Base-by-base conservation (phyloP, 2,329 filamentous ascomycete species). In the Penicillium sp. region DNA sequence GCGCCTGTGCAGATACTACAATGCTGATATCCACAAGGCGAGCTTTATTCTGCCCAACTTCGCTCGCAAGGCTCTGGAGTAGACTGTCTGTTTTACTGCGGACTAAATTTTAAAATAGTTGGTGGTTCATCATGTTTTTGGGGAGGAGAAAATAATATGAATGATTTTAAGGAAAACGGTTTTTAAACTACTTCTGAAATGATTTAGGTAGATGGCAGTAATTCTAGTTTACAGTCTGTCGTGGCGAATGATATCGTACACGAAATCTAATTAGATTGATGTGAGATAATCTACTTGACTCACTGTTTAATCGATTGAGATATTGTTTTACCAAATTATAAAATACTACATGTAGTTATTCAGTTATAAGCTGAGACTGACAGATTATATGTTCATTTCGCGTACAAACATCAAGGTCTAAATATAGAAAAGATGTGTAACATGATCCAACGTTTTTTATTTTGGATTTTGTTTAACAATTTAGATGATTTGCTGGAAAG, bases 401-500 rank as follows among this genome's bases (percentile, higher is more conserved):
- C 47, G 40, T 56, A 49, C 54, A 51, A 47, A 51, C 47, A 56
- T 52, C 54, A 56, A 48, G 50, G 40, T 46, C 40, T 46, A 47
- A 46, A 55, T 54, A 50, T 50, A 48, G 26, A 48, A 28, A 48
- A 48, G 30, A 28, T 11, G 30, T 8, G 26, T 48, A 30, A 48
- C 30, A 48, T 48, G n/a, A 18, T 21, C 24, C 21, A 30, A 48
- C 8, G 18, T 38, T 20, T 20, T 12, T 35, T 16, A 3, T 20
- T 46, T 55, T 55, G 18, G 18, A 43, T 5, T 24, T 18, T 33
- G 3, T 24, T 33, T 11, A 55, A 42, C 26, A 75, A 65, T 65
- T 82, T 94, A 97, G 77, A 96, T 90, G 69, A 97, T 83, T 81
- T 99, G 92, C 81, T 94, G 84, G 86, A 99, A 99, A 69, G 94